A percentile compares a stretch with the other conserved stretches of the same genome.
These are phyloP conservation scores for Phytophthora brassicae DNA, from an alignment of 352 stramenopile species.

Conservation along the genomic window DNA sequence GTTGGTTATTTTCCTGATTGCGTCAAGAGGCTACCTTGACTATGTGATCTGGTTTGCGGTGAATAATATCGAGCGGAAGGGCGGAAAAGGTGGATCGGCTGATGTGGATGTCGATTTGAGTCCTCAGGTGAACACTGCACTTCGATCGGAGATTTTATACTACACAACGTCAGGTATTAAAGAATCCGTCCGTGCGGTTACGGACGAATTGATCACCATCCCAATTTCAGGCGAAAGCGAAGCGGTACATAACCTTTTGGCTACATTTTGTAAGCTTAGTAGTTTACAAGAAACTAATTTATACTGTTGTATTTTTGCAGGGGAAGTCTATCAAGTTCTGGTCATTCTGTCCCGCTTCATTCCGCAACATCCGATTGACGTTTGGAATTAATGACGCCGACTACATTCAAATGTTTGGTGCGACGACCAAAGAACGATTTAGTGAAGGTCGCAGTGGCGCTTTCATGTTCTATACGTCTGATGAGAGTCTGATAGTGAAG, in stretches of 20 bases:
- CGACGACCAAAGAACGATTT: conserved; percentile 88
- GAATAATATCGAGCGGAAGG: conserved; percentile 82
- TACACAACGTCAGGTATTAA: conserved; percentile 92
- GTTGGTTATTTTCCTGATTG: conserved; percentile 82
- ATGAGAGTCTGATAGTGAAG: conserved; percentile 90
- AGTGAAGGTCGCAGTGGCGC: conserved; percentile 86
- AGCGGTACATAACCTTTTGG: conserved; percentile 33
- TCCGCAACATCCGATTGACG: conserved; percentile 82
- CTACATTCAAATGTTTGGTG: conserved; percentile 84
- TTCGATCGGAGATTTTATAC: conserved; percentile 89
- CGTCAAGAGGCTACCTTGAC: conserved; percentile 84
- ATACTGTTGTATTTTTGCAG: conserved; percentile 25
- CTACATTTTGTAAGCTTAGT: neutral
- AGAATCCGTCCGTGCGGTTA: conserved; percentile 74
- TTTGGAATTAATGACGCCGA: conserved; percentile 82
- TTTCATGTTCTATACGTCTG: conserved; percentile 92
- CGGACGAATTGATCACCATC: conserved; percentile 75
- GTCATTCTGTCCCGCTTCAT: conserved; percentile 84
- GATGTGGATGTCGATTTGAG: conserved; percentile 87
- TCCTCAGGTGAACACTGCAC: conserved; percentile 86
- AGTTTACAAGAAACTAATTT: neutral
- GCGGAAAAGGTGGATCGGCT: conserved; percentile 56
- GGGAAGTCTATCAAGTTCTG: conserved; percentile 87
- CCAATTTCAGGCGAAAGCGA: conserved; percentile 79
- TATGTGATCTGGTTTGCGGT: conserved; percentile 91